A percentile compares a stretch with the other conserved stretches of the same genome.
Evolutionary conservation across 2,329 filamentous ascomycete genomes (phyloP).

Genomic region (Colletotrichum sublineola): DNA sequence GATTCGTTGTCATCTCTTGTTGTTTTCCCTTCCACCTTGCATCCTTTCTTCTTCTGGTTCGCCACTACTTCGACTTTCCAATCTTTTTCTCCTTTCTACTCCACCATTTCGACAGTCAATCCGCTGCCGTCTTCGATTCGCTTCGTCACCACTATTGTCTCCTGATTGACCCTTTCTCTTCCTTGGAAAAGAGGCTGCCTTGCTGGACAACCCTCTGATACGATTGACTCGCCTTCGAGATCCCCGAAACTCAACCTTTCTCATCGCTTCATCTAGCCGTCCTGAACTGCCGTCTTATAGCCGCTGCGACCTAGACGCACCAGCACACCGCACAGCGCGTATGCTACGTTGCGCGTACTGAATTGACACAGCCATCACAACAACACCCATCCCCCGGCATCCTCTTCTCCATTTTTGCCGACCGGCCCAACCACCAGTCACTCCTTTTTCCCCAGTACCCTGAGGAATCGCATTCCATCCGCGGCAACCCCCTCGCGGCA

Average conservation of each 20-base stretch:
- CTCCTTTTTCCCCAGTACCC: slow-evolving; percentile 32
- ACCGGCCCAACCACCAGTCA: slow-evolving; percentile 39
- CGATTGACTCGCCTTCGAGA: slow-evolving; percentile 29
- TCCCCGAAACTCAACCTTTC: not conserved
- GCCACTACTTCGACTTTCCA: slow-evolving; percentile 30
- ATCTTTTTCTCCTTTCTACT: slow-evolving; percentile 16
- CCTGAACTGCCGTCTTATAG: slow-evolving; percentile 8
- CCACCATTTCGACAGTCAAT: slow-evolving; percentile 17
- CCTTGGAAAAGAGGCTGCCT: slow-evolving; percentile 35
- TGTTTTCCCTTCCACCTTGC: slow-evolving; percentile 22
- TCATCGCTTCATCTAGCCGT: slow-evolving; percentile 15
- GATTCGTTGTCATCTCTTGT: slow-evolving; percentile 21
- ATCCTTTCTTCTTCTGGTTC: slow-evolving; percentile 33
- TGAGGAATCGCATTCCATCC: slow-evolving; percentile 39
- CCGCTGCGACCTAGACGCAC: slow-evolving; percentile 4
- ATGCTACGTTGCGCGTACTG: slow-evolving; percentile 30
- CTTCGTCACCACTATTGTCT: slow-evolving; percentile 20
- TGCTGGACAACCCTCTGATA: slow-evolving; percentile 42
- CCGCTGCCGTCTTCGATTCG: slow-evolving; percentile 29
- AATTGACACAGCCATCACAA: slow-evolving; percentile 18
- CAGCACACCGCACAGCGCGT: slow-evolving; percentile 7
- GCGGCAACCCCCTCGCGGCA: slow-evolving; percentile 38
- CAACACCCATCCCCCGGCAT: slow-evolving; percentile 14
- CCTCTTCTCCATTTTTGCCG: slow-evolving; percentile 17
- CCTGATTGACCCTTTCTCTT: slow-evolving; percentile 29